Conservation (phyloP, 164 flowering plant genomes). For the Berberis thunbergii region DNA sequence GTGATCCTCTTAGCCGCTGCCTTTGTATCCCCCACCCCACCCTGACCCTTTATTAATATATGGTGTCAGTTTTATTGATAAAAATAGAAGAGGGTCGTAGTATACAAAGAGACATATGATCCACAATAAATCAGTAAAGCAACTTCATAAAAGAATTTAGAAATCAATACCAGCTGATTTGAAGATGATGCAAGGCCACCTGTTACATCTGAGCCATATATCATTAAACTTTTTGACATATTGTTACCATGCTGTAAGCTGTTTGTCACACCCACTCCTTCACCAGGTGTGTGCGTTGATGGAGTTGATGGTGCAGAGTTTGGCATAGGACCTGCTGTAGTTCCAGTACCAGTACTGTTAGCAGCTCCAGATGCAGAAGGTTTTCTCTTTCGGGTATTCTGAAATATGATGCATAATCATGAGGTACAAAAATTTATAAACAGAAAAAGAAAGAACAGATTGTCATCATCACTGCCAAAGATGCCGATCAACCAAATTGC, state of each 20-base stretch:
- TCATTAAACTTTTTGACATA: conserved; percentile 51
- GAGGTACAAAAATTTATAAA: background rate
- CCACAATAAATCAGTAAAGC: background rate
- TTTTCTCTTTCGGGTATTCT: conserved; percentile 70
- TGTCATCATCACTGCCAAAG: too few relatives aligned
- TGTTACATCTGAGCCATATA: conserved; percentile 69
- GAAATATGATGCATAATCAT: conserved; percentile 11
- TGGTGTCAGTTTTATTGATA: too few relatives aligned
- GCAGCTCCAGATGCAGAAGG: conserved; percentile 80
- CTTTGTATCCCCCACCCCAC: too few relatives aligned
- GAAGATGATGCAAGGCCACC: conserved; percentile 77
- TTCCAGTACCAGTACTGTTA: conserved; percentile 79
- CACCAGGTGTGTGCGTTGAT: conserved; percentile 72
- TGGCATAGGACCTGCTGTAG: conserved; percentile 69
- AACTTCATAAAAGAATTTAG: background rate
- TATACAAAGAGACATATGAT: too few relatives aligned
- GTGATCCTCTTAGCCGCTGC: too few relatives aligned
- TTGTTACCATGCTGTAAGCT: conserved; percentile 52
- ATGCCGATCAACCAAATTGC: too few relatives aligned
- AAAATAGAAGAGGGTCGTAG: too few relatives aligned
- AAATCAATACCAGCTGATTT: conserved; percentile 60
- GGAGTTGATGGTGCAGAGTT: conserved; percentile 64
- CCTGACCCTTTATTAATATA: too few relatives aligned
- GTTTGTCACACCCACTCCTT: conserved; percentile 45
- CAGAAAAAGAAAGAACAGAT: too few relatives aligned